These are phyloP conservation scores for Sporothrix phasma DNA, from an alignment of 2,329 filamentous ascomycete genomes.

Conservation along the genomic window DNA sequence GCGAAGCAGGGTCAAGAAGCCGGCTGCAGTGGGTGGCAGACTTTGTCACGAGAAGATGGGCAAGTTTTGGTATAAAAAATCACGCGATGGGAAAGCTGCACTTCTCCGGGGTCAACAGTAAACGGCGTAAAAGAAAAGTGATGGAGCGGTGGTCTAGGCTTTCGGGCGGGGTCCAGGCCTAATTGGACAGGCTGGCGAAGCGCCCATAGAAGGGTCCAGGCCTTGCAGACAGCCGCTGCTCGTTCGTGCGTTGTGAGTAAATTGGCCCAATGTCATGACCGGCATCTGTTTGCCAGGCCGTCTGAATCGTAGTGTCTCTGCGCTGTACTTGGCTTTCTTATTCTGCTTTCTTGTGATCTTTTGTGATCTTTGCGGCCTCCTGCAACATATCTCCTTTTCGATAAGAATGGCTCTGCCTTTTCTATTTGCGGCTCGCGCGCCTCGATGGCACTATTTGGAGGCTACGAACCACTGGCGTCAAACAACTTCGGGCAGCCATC, in stretches of 20 bases:
- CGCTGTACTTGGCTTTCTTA: neutral
- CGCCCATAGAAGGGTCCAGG: slow-evolving; percentile 1
- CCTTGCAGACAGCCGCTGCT: neutral
- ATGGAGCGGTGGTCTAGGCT: neutral
- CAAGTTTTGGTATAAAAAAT: no score
- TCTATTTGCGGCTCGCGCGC: neutral
- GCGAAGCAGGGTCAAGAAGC: neutral
- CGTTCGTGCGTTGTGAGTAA: slow-evolving; percentile 6
- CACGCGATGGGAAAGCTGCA: no score
- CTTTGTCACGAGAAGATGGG: neutral
- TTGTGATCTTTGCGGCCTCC: neutral
- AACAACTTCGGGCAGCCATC: no score
- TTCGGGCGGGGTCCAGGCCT: neutral
- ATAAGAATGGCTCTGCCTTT: neutral
- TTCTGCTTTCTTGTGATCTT: neutral
- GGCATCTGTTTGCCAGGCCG: neutral
- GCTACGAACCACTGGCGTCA: no score
- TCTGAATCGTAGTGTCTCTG: neutral
- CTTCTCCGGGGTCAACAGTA: no score
- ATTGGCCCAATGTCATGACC: neutral
- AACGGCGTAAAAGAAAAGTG: neutral
- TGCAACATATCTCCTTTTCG: neutral
- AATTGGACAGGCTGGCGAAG: neutral
- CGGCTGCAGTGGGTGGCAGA: neutral
- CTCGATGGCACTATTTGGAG: no score